Percentiles rank a stretch among this genome's conserved stretches.
phyloP scores from a whole-genome alignment of 2,329 filamentous ascomycete species.

The Talaromyces amestolkiae region DNA sequence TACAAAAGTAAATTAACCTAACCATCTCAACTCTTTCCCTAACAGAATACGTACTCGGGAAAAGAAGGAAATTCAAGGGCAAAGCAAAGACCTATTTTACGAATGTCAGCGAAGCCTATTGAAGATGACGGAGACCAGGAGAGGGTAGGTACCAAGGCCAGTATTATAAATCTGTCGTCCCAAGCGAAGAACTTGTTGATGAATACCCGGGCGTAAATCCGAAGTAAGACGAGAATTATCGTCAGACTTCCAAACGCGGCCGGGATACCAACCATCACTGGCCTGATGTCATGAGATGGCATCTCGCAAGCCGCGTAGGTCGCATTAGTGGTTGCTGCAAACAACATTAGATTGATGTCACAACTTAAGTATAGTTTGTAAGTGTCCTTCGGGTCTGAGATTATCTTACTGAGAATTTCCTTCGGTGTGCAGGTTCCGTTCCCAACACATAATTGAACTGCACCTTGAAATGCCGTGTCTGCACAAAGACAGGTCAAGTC shows the following conservation, averaged over 20 bases:
- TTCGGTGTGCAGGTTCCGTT: constrained; percentile 17
- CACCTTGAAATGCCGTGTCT: constrained; percentile 11
- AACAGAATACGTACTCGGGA: constrained; percentile 16
- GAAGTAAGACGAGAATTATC: constrained; percentile 16
- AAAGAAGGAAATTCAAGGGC: constrained; percentile 18
- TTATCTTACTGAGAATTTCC: constrained; percentile 16
- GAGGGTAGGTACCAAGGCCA: constrained; percentile 9
- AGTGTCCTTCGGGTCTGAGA: background rate
- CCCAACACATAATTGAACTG: constrained; percentile 15
- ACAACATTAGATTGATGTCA: background rate
- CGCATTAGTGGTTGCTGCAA: constrained; percentile 18
- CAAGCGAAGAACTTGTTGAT: constrained; percentile 20
- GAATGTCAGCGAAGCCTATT: background rate
- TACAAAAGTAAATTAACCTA: constrained; percentile 14
- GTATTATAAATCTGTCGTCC: constrained; percentile 17
- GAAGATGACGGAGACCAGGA: background rate
- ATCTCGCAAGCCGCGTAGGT: constrained; percentile 13
- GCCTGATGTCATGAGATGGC: constrained; percentile 15
- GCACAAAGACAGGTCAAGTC: constrained; percentile 15
- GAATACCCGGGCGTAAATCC: constrained; percentile 15
- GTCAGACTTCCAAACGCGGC: constrained; percentile 17
- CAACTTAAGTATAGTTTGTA: background rate
- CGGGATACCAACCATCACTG: constrained; percentile 15
- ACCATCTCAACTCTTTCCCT: background rate
- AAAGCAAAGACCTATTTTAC: constrained; percentile 13